Base-by-base conservation (phyloP, 176 grass and related monocot genomes). In the Saccharum spontaneum region DNA sequence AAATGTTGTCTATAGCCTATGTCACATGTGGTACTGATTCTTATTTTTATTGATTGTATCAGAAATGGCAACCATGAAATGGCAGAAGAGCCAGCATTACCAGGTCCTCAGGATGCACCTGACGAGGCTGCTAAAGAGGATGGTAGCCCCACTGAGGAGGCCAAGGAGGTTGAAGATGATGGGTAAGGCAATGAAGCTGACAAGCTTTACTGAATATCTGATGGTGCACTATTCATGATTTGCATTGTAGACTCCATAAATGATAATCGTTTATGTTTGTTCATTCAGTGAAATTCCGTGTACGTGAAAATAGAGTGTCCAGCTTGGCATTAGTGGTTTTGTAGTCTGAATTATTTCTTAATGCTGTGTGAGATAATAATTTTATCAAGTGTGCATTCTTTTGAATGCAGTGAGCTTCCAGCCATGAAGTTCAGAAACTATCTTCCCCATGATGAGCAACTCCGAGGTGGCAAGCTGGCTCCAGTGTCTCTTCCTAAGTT, bases 371-470 rank as follows among this genome's bases (percentile, higher is more conserved):
- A 43, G 65, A 10, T 71, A n/a, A 20, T 13, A 76, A 3, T 13
- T 39, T 83, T 20, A 13, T 0, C 13, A 18, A 79, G 15, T 28
- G 24, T 37, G 6, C 15, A 13, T 54, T 57, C 11, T 76, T 80
- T 83, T 65, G 52, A 10, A 75, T 79, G 64, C 82, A 80, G 84
- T 9, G 68, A 87, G 38, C 71, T 93, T 44, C 96, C 87, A 14
- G 75, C 77, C 64, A 90, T 98, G 96, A 98, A 98, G 78, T 98
- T 95, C 84, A 95, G 96, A 89, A 98, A 98, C 69, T 95, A 98
- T 83, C 96, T 98, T 87, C 96, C 96, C 43, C 96, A 98, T 70
- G 96, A 98, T 86, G 94, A 95, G 82, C 89, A 86, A 64, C 93
- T 98, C 46, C 89, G 94, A 87, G 93, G 90, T 31, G 91, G 89